Conservation (phyloP, 768 basidiomycete species). For the Cystobasidiopsis lactophilus region DNA sequence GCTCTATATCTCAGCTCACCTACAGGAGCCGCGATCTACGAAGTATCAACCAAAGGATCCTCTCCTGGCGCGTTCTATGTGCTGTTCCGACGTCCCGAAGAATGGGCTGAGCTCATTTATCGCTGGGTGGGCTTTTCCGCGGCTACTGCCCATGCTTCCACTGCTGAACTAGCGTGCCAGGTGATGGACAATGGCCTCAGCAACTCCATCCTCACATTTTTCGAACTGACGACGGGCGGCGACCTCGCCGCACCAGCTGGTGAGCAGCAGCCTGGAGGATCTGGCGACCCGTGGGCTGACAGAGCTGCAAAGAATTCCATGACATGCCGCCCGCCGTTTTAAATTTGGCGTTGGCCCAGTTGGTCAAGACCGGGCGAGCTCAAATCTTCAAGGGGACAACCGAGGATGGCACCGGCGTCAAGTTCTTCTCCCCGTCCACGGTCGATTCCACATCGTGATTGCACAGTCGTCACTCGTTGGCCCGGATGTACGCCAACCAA, state of each 20-base stretch:
- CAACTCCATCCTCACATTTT: slow-evolving; percentile 28
- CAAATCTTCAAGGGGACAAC: slow-evolving; percentile 26
- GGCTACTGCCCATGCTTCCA: neutral
- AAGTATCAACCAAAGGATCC: slow-evolving; percentile 13
- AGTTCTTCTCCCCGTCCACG: slow-evolving; percentile 17
- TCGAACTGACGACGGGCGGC: slow-evolving; percentile 26
- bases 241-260: neutral
- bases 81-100: slow-evolving; percentile 28
- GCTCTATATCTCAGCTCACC: neutral
- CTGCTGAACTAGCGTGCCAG: slow-evolving; percentile 17
- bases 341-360: slow-evolving; percentile 23
- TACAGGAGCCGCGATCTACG: slow-evolving; percentile 5
- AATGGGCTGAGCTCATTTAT: slow-evolving; percentile 27
- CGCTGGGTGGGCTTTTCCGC: slow-evolving; percentile 24
- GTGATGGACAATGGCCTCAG: slow-evolving; percentile 25
- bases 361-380: slow-evolving; percentile 27
- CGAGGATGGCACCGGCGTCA: slow-evolving; percentile 22
- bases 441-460: too few relatives aligned
- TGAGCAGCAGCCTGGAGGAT: too few relatives aligned
- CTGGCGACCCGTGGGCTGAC: too few relatives aligned
- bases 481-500: slow-evolving; percentile 43
- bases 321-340: slow-evolving; percentile 24
- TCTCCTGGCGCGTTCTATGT: slow-evolving; percentile 16
- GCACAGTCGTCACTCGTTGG: too few relatives aligned
- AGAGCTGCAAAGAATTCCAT: slow-evolving; percentile 26